Evolutionary conservation across 2,329 filamentous ascomycete genomes (phyloP).

Genomic region (Bipolaris cookei): DNA sequence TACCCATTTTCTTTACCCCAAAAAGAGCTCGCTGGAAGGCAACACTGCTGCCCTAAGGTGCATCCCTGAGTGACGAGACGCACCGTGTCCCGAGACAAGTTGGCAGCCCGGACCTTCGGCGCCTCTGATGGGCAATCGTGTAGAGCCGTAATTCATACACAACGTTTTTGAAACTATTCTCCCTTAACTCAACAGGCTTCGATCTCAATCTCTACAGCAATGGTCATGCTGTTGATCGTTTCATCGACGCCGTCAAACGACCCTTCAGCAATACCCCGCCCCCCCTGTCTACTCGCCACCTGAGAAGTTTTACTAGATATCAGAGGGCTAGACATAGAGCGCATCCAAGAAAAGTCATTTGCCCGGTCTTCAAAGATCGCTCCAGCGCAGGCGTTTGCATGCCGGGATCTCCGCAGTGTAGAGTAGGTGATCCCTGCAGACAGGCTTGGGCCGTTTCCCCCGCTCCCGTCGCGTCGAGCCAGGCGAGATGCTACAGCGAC

Average conservation of each 20-base stretch:
- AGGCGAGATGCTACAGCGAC: background rate
- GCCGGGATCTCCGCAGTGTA: background rate
- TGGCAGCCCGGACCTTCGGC: background rate
- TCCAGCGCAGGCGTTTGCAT: background rate
- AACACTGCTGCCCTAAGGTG: too few species aligned
- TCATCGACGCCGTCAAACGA: background rate
- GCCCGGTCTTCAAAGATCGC: background rate
- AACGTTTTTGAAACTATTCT: background rate
- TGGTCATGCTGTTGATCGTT: background rate
- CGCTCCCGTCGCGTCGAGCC: too few species aligned
- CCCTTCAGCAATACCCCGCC: background rate
- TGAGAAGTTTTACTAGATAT: background rate
- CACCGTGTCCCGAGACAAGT: slow-evolving; percentile 1
- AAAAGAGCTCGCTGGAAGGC: too few species aligned
- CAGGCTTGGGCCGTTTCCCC: too few species aligned
- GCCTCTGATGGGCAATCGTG: background rate
- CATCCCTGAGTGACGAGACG: background rate
- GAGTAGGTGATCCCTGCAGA: background rate
- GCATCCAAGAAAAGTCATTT: background rate
- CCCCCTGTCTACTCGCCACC: background rate
- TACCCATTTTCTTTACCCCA: too few species aligned
- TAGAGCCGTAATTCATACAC: background rate
- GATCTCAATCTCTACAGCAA: background rate
- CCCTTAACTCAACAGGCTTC: background rate
- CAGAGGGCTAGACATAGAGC: background rate